Evolutionary conservation across 129 eudicot species (phyloP), one percentile per base, ranked within the genome.

Genomic region (Ambrosia trifida): DNA sequence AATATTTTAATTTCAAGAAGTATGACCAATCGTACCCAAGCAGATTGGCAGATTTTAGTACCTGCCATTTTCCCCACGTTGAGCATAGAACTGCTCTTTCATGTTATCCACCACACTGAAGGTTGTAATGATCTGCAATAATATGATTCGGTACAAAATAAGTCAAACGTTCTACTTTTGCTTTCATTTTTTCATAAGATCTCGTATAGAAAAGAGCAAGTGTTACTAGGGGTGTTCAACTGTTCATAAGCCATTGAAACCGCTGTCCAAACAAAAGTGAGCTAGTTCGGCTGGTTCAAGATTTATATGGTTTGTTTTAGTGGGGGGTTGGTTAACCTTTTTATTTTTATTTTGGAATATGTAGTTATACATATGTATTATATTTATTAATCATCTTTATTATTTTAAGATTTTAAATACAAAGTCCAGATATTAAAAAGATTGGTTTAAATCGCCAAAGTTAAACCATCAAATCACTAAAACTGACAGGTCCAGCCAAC

Each of bases 101-200:
- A 94, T 85, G 81, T 85, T 94, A 86, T 94, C 96, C 70, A 89
- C 96, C 63, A 94, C 96, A 57, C 98, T 89, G 69, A 94, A 94
- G 4, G 95, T 94, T 6, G 96, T 84, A 72, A 94, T 81, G 49
- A 89, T 87, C 96, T 94, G 88, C 70, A 31, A 41, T 16, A n/a
- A 38, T 18, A 73, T 11, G 35, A n/a, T 3, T 47, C 49, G 36
- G 62, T 19, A 53, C 12, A 53, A 52, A 9, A 24, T 56, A 56
- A 5, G 32, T 54, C 45, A 73, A 7, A 38, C 28, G 28, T 1
- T 24, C 0, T 24, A 24, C 28, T 24, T 0, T 24, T 24, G 28
- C 1, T 3, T n/a, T 46, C 5, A 46, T 11, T 12, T 12, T 9
- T 46, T 46, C 54, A 13, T 49, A 5, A 50, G 1, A 50, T 50